These are phyloP conservation scores for Cryphonectria nitschkei DNA, from an alignment of 2,329 filamentous ascomycete species.

Conservation along the genomic window DNA sequence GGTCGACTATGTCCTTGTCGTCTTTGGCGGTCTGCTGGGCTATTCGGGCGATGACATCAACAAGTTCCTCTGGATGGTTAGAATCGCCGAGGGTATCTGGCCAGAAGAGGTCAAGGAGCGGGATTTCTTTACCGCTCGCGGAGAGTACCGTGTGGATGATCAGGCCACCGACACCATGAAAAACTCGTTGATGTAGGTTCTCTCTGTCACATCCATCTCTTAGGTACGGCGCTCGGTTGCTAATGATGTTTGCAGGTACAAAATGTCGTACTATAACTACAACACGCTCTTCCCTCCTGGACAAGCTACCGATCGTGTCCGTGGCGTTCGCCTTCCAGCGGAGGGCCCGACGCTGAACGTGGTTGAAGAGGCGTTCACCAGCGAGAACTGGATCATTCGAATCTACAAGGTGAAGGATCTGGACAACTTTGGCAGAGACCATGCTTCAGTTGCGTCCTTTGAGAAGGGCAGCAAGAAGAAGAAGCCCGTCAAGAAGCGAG, in stretches of 20 bases:
- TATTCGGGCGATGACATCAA: conserved; percentile 99
- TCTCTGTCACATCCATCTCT: background rate
- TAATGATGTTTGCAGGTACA: conserved; percentile 73
- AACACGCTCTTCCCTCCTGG: conserved; percentile 87
- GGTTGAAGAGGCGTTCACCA: conserved; percentile 95
- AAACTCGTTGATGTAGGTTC: conserved; percentile 94
- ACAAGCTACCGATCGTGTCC: conserved; percentile 88
- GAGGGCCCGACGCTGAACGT: conserved; percentile 84
- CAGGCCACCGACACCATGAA: conserved; percentile 95
- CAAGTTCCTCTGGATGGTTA: conserved; percentile 99
- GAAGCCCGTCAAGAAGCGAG: conserved; percentile 72
- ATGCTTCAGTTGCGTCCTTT: conserved; percentile 70
- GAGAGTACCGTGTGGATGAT: conserved; percentile 95
- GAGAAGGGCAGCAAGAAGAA: conserved; percentile 84
- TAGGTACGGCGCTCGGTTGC: conserved; percentile 30
- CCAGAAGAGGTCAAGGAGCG: conserved; percentile 98
- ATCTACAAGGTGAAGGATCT: conserved; percentile 99
- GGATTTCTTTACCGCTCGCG: conserved; percentile 89
- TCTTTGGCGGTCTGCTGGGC: conserved; percentile 92
- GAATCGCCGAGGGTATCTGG: conserved; percentile 99
- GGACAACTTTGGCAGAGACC: conserved; percentile 92
- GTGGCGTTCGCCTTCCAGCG: conserved; percentile 77
- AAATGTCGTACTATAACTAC: conserved; percentile 99
- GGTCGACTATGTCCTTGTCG: conserved; percentile 97
- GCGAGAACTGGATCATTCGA: conserved; percentile 99